Conservation (phyloP, 1,284 basidiomycete species). For the Polyporus tsugae region DNA sequence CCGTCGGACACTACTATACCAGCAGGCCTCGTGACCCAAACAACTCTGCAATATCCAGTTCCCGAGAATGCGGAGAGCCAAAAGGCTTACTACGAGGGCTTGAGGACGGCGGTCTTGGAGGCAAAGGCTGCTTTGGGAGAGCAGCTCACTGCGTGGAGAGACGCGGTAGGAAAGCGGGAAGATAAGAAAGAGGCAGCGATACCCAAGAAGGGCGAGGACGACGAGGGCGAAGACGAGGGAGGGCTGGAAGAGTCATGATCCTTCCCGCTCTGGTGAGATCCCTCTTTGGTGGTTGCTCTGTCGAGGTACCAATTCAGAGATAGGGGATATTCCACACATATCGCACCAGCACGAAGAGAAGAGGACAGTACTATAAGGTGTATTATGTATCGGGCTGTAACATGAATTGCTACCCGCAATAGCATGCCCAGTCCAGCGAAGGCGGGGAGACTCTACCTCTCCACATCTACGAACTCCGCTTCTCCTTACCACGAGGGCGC, state of each 20-base stretch:
- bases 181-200: conserved; percentile 48
- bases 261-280: conserved; percentile 1
- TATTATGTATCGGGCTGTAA: conserved; percentile 33
- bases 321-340: neutral
- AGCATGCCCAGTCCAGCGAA: conserved; percentile 11
- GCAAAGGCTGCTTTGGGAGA: conserved; percentile 64
- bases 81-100: conserved; percentile 57
- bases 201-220: conserved; percentile 50
- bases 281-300: neutral
- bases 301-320: too few relatives aligned
- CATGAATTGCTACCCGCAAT: conserved; percentile 13
- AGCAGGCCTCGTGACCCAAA: conserved; percentile 41
- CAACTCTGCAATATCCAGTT: conserved; percentile 48
- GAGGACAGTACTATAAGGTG: conserved; percentile 27
- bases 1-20: conserved; percentile 46
- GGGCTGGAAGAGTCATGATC: conserved; percentile 36
- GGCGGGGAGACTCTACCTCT: conserved; percentile 6
- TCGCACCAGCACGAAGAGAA: conserved; percentile 8
- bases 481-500: conserved; percentile 87
- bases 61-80: conserved; percentile 38
- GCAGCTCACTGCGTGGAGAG: conserved; percentile 74
- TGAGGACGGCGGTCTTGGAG: conserved; percentile 57
- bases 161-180: conserved; percentile 69
- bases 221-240: conserved; percentile 48
- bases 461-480: conserved; percentile 44